These are phyloP conservation scores for Colletotrichum falcatum DNA, from an alignment of 2,329 filamentous ascomycete genomes.

Conservation along the genomic window DNA sequence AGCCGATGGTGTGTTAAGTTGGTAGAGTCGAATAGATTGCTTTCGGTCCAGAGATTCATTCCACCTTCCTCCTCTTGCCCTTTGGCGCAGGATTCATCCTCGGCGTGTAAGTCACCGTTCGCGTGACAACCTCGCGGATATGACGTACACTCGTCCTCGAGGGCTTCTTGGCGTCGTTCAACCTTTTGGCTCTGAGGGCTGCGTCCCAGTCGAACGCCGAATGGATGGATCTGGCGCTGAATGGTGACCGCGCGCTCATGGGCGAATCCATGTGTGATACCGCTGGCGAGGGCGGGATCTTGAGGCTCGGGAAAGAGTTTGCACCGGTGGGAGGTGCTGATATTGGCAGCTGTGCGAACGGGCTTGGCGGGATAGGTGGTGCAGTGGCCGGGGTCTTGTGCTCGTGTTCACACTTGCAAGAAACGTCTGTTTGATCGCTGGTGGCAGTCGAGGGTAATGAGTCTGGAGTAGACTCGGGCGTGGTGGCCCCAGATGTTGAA, in stretches of 20 bases:
- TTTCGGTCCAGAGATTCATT: conserved; percentile 47
- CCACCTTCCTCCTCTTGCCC: conserved; percentile 87
- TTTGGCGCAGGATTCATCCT: conserved; percentile 90
- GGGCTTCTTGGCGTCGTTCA: conserved; percentile 68
- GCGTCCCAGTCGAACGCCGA: conserved; percentile 85
- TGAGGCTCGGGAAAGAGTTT: conserved; percentile 73
- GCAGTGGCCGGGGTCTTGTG: conserved; percentile 58
- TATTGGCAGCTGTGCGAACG: conserved; percentile 68
- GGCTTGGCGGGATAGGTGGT: conserved; percentile 58
- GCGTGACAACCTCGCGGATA: conserved; percentile 92
- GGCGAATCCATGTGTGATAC: conserved; percentile 78
- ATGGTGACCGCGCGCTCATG: conserved; percentile 79
- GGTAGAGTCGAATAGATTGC: conserved; percentile 11
- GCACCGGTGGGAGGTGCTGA: conserved; percentile 71
- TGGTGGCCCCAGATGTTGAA: conserved; percentile 60
- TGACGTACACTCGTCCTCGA: conserved; percentile 73
- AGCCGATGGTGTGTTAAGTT: conserved; percentile 8
- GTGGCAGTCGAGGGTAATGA: conserved; percentile 56
- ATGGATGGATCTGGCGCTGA: conserved; percentile 72
- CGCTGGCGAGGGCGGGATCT: conserved; percentile 81
- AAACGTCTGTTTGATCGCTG: conserved; percentile 66
- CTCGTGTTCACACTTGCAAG: conserved; percentile 66
- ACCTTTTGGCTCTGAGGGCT: conserved; percentile 74
- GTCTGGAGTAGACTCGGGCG: conserved; percentile 56
- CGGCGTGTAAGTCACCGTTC: conserved; percentile 91